Evolutionary conservation across 257 asterid genomes (phyloP), one percentile per base, ranked within the genome.

Genomic region (Oldenlandia corymbosa): DNA sequence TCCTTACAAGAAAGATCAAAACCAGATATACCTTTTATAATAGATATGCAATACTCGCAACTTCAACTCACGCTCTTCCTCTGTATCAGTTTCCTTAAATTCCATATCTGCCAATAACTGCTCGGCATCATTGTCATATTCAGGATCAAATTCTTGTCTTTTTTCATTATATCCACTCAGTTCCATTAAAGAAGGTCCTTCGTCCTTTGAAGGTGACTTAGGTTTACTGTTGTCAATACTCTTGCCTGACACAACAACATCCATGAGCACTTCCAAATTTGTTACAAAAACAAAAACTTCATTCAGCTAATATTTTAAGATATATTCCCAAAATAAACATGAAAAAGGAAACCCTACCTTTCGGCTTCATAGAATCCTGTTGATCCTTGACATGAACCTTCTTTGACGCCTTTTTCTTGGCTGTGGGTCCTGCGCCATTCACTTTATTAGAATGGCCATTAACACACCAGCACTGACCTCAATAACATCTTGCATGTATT

Each of bases 91-190:
- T 58, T 87, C 95, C 74, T 90, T 90, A 77, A 90, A 90, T 73
- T 90, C 97, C 95, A 90, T 87, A 66, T 90, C 97, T 45, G 95
- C 94, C 69, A 90, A 80, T 76, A 84, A 54, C 62, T 80, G 88
- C 78, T 90, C 97, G 17, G 97, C 97, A 62, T 90, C 95, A 71
- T 85, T 87, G 73, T 90, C 97, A 58, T 90, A 90, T 71, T 90
- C 97, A 8, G 83, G 80, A 69, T 90, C 97, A 74, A 90, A 90
- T 60, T 90, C 95, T 43, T 79, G 82, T 73, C 97, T 80, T 64
- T 87, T 90, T 5, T 73, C 73, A 67, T 85, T 85, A 82, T 87
- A 90, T 56, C 94, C 95, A 76, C 94, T 81, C 57, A 80, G 65
- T 67, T 83, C 87, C 84, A 74, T 54, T 74, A 83, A 72, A 61